Evolutionary conservation across 2,329 filamentous ascomycete species (phyloP), one percentile per base, ranked within the genome.

Genomic region (Pochonia chlamydosporia): DNA sequence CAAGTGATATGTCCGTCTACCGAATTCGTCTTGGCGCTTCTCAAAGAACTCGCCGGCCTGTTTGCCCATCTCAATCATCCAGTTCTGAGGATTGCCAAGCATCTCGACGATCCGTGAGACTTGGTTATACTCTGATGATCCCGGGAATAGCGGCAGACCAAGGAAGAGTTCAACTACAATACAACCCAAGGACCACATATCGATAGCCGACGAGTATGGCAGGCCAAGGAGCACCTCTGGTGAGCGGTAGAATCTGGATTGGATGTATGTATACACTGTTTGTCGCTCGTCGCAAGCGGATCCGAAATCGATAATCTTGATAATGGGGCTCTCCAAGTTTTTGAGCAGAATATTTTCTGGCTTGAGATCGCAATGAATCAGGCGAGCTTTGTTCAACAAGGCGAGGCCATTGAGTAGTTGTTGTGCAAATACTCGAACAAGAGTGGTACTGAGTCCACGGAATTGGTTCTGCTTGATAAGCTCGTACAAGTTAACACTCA

Each of bases 381-480:
- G 70, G 52, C 93, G 88, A 26, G 93, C 93, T 71, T 97, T 99
- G 70, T 96, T 96, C 54, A 99, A 73, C 51, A 99, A 74, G 44
- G 90, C 89, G 47, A 99, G 73, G 3, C 92, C 93, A 59, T 95
- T 97, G 52, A 99, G 78, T 48, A 99, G 73, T 69, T 99, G 93
- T 66, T 99, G 93, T 11, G 93, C 93, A 68, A 99, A 99, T 18
- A 99, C 93, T 49, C 93, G 86, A 40, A 99, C 93, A 41, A 99
- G 78, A 1, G 93, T 99, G 20, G 93, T 99, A 70, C 93, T 97
- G 54, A 99, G 73, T 47, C 93, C 93, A 56, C 93, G 85, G 78
- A 99, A 99, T 63, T 99, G 93, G 64, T 99, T 99, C 68, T 99
- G 93, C 73, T 99, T 99, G 73, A 99, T 99, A 53, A 99, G 75